Evolutionary conservation across 2,329 filamentous ascomycete genomes (phyloP).

Genomic region (Colletotrichum noveboracense): DNA sequence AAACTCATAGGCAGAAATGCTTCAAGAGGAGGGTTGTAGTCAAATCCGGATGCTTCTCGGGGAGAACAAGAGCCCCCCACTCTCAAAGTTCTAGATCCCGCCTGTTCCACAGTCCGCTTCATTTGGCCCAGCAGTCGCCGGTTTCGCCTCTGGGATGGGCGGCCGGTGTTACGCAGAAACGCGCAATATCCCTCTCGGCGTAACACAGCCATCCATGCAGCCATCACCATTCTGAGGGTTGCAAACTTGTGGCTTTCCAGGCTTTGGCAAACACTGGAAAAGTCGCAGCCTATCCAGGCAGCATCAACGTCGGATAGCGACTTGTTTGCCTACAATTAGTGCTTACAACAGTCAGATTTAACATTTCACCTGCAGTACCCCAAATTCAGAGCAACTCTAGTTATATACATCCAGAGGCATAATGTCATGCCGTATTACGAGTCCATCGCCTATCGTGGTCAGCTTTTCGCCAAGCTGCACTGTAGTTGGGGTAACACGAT

Average conservation of each 20-base stretch:
- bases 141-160: not conserved
- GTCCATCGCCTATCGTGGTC: not conserved
- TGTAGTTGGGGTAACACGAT: not conserved
- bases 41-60: not conserved
- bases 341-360: not conserved
- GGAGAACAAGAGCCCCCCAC: not conserved
- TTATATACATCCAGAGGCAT: not conserved
- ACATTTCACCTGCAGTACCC: not conserved
- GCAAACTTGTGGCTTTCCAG: not conserved
- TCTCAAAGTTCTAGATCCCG: not conserved
- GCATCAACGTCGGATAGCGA: not conserved
- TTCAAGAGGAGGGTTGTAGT: not conserved
- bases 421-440: not conserved
- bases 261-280: not conserved
- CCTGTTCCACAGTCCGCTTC: not conserved
- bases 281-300: not conserved
- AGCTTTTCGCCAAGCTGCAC: not conserved
- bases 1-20: not conserved
- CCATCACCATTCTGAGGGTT: not conserved
- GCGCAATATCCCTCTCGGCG: not conserved
- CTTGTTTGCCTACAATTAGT: not conserved
- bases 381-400: not conserved
- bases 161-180: not conserved
- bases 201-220: not conserved
- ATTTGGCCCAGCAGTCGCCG: not conserved